Base-by-base conservation (phyloP, 2,329 filamentous ascomycete genomes). In the Huntiella omanensis region DNA sequence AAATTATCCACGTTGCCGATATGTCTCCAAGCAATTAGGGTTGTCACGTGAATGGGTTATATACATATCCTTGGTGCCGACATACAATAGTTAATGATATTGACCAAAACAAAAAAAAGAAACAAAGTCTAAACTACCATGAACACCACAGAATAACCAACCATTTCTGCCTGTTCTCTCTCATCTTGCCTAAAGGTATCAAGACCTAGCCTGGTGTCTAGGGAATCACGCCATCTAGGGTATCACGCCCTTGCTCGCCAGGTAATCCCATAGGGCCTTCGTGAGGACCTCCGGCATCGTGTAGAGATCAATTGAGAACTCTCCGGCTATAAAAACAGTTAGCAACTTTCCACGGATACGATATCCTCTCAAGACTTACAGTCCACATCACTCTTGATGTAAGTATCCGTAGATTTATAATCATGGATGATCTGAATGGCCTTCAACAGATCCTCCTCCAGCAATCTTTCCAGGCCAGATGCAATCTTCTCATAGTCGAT, bases 371-470 rank as follows among this genome's bases (percentile, higher is more conserved):
- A 7, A 34, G 12, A 72, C 80, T 66, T 66, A 93, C 85, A 82
- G 57, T 98, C 91, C 49, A 95, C 75, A 62, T 98, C 92, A 56
- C 95, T 96, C 67, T 93, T 87, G 43, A 88, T 93, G 64, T 94
- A 96, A 1, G 88, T 95, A 53, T 94, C 86, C 4, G 84, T 75
- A 1, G 76, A 79, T 70, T 96, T 96, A 66, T 95, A 84, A 64
- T 98, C 91, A 62, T 96, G 91, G 52, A 98, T 88, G 75, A 98
- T 80, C 66, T 96, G 88, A 51, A 98, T 92, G 17, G 96, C 85
- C 55, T 91, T 83, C 51, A 98, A 69, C 37, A 98, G 67, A 57
- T 96, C 88, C 54, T 98, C 91, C 66, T 98, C 91, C 53, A 75
- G 74, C 19, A 98, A 75, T 67, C 84, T 86, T 60, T 88, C 78